A percentile compares a stretch with the other conserved stretches of the same genome.
phyloP scores from a whole-genome alignment of 306 rosid species.

The Corylus avellana region DNA sequence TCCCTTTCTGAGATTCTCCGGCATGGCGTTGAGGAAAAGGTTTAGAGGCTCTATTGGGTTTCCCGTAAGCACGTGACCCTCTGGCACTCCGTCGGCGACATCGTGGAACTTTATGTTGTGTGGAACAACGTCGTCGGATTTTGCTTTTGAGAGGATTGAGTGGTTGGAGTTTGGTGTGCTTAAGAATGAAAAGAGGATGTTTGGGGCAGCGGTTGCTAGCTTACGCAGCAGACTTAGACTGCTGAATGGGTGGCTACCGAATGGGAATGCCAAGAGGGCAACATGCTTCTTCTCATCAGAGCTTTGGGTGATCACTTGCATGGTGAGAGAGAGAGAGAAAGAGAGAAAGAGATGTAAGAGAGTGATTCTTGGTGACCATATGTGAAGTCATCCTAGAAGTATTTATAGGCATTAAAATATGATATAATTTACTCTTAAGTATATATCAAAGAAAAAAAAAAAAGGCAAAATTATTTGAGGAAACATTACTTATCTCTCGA shows the following conservation, averaged over 20 bases:
- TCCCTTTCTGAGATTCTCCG: constrained; percentile 22
- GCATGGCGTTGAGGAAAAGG: constrained; percentile 34
- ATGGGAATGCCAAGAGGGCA: constrained; percentile 36
- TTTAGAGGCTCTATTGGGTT: constrained; percentile 22
- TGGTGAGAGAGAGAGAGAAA: background rate
- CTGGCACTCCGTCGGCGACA: constrained; percentile 34
- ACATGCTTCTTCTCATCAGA: constrained; percentile 10
- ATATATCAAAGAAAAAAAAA: too few species aligned
- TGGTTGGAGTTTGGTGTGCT: constrained; percentile 23
- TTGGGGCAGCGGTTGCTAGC: constrained; percentile 36
- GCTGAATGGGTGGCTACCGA: constrained; percentile 28
- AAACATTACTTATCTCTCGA: too few species aligned
- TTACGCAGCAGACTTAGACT: constrained; percentile 25
- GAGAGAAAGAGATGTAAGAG: too few species aligned
- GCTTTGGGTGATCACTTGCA: background rate
- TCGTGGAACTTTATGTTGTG: constrained; percentile 19
- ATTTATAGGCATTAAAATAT: too few species aligned
- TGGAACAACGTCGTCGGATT: background rate
- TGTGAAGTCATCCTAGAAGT: too few species aligned
- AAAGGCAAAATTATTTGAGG: too few species aligned
- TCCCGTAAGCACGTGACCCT: constrained; percentile 17
- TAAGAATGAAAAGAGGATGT: constrained; percentile 34
- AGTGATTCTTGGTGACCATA: too few species aligned
- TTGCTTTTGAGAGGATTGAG: background rate
- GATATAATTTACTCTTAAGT: too few species aligned